Base-by-base conservation (phyloP, 352 stramenopile species). In the Globisporangium recalcitrans region DNA sequence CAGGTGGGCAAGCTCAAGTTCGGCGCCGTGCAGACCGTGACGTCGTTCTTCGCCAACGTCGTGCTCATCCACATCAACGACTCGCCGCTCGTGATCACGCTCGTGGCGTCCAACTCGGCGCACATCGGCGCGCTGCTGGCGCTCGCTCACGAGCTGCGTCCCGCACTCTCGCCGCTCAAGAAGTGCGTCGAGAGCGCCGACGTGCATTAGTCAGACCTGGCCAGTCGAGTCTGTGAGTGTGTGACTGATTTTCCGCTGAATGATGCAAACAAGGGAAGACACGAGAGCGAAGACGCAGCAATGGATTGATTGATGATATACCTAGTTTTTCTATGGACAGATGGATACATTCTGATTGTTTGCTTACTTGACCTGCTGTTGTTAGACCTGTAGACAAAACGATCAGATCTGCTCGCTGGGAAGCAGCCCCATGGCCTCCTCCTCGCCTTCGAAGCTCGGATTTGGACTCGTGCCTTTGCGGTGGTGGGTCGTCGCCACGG, bases 1-100 rank as follows among this genome's bases (percentile, higher is more conserved):
- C 84, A 93, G 73, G 70, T 90, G 13, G 84, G 84, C 22, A 93
- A 93, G 67, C 78, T 93, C 65, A 82, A 87, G 60, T 91, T 93
- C 58, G 84, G 82, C 29, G 67, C 66, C 7, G 82, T 93, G 56
- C 67, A 85, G 58, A 88, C 72, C 53, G 70, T 91, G 51, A 93
- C 82, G 53, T 78, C 75, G 11, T 93, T 90, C 70, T 93, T 87
- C 56, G 77, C 77, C 49, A 71, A 78, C 52, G 74, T 88, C 52
- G 84, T 88, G 64, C 69, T 93, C 36, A 71, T 93, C 34, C 84
- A 93, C 73, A 75, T 90, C 49, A 90, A 93, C 70, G 69, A 88
- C 58, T 66, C 77, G 55, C 84, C 84, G 44, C 73, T 93, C 38
- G 84, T 93, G 56, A 77, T 90, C 62, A 93, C 84, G 44, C 73